Percentiles rank a stretch among this genome's conserved stretches.
Conservation (phyloP, 495 filamentous ascomycete genomes). For the Oidiodendron maius region DNA sequence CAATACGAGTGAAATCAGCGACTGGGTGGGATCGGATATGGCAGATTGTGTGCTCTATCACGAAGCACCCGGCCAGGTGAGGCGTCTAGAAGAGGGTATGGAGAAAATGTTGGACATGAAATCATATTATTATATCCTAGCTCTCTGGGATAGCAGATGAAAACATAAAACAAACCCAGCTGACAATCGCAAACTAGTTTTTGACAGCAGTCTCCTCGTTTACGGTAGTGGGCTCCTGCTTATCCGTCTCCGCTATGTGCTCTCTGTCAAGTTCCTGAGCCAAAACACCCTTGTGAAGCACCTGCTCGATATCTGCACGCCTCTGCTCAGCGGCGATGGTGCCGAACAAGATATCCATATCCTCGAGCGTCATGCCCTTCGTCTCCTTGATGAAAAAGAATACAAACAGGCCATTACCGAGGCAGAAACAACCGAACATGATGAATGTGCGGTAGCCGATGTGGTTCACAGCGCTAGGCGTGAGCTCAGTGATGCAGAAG, state of each 20-base stretch:
- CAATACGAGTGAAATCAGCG: no score
- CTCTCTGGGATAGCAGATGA: no score
- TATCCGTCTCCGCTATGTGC: neutral
- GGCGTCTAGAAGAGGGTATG: no score
- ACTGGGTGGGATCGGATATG: no score
- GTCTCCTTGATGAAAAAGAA: constrained; percentile 45
- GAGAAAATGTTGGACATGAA: no score
- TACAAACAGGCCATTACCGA: constrained; percentile 26
- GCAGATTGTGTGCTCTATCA: no score
- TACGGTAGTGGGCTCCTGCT: no score
- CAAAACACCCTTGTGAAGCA: constrained; percentile 27
- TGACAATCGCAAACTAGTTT: no score
- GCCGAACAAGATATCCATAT: constrained; percentile 33
- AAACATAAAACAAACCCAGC: no score
- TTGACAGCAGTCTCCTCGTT: no score
- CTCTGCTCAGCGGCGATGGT: constrained; percentile 31
- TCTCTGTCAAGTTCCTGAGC: neutral
- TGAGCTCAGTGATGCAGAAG: constrained; percentile 48
- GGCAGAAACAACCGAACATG: constrained; percentile 48
- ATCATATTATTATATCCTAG: no score
- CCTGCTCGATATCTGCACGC: constrained; percentile 35
- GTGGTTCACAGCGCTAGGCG: constrained; percentile 42
- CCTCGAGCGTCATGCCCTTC: constrained; percentile 20
- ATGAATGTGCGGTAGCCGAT: constrained; percentile 48
- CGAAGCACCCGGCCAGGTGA: no score